phyloP scores from a whole-genome alignment of 179 eudicot species.

The Camellia oleifera region DNA sequence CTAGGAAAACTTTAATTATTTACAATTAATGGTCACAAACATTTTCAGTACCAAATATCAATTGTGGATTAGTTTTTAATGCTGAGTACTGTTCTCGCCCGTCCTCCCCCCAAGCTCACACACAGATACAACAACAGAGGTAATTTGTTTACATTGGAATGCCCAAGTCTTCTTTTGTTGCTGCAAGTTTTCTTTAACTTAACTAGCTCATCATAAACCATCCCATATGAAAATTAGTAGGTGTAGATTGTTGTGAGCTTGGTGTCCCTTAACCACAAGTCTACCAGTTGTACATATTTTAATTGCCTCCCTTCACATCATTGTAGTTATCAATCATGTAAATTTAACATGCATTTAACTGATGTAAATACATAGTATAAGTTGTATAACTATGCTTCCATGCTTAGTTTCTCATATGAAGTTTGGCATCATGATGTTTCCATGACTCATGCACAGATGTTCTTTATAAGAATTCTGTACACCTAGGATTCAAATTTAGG shows the following conservation, averaged over 20 bases:
- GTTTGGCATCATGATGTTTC: not conserved
- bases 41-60: constrained; percentile 12
- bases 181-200: not conserved
- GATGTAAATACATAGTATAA: not conserved
- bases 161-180: not conserved
- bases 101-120: not conserved
- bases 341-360: not conserved
- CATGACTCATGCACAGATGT: not conserved
- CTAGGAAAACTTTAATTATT: not conserved
- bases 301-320: not conserved
- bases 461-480: not conserved
- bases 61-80: constrained; percentile 20
- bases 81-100: no score
- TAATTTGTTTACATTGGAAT: not conserved
- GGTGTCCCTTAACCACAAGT: not conserved
- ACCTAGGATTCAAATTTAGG: not conserved
- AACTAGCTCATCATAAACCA: not conserved
- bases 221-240: not conserved
- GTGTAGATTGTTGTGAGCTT: not conserved
- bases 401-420: not conserved
- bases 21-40: constrained; percentile 8
- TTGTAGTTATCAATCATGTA: not conserved
- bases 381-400: not conserved
- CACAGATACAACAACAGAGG: not conserved
- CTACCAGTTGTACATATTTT: not conserved